Evolutionary conservation across 371 early-diverging fungal genomes (phyloP), one percentile per base, ranked within the genome.

Genomic region (Syncephalastrum racemosum): DNA sequence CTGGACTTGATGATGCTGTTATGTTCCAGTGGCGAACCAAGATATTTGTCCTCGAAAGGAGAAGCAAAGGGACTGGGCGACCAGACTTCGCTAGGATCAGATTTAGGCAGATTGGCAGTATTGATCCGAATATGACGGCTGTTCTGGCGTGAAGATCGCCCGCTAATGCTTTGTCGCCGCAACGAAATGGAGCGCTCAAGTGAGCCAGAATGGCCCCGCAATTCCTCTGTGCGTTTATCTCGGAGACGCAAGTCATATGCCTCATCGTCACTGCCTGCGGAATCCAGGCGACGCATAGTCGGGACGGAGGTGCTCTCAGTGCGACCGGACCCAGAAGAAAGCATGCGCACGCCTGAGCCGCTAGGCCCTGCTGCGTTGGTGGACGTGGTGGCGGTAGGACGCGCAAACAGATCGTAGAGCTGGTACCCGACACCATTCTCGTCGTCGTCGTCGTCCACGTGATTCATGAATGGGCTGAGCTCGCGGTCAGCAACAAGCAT

Each of bases 401-500:
- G 59, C 36, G 57, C 57, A 13, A 46, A 56, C 5, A 62, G 44
- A 14, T 64, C 63, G 39, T 58, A 63, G 4, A 56, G 51, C n/a
- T 59, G 55, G 24, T 50, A 31, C 40, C 53, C 65, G 19, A 49
- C 14, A 42, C 57, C 43, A 3, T 46, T 46, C 16, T 54, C 50
- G n/a, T 75, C 77, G 15, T 83, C 80, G 31, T 83, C 80, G 1
- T 80, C 76, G 63, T 79, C 70, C 43, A 72, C 80, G 1, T 75
- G 77, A 10, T 75, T 81, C 22, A 83, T 77, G 58, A 81, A 89
- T 4, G 86, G 83, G 46, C 85, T 85, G 15, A 88, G 39, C 23
- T 78, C 69, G n/a, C 63, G 57, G 53, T 71, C 76, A 3, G 70
- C 61, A 3, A 71, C 55, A 1, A 73, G 63, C 13, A 67, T 70